Conservation (phyloP, 768 basidiomycete species). For the Scleroderma bovista region DNA sequence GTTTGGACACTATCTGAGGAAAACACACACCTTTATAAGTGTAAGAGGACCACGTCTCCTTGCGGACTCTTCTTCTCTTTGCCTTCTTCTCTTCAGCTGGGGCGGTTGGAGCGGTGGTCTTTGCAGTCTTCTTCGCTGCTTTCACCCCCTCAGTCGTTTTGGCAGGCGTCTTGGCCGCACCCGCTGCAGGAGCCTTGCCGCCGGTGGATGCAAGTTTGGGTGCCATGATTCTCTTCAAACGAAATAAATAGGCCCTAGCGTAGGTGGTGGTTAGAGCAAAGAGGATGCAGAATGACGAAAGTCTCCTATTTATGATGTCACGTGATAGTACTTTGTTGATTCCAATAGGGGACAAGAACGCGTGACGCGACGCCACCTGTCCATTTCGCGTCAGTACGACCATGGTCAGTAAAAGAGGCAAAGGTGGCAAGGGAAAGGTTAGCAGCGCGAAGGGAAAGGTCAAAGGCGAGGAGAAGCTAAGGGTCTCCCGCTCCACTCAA, state of each 20-base stretch:
- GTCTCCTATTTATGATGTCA: conserved; percentile 32
- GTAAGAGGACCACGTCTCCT: conserved; percentile 93
- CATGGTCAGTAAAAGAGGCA: conserved; percentile 27
- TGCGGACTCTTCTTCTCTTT: conserved; percentile 79
- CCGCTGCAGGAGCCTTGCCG: conserved; percentile 62
- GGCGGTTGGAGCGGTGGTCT: conserved; percentile 42
- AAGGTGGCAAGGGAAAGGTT: conserved; percentile 16
- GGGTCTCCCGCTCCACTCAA: conserved; percentile 66
- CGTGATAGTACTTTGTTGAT: conserved; percentile 21
- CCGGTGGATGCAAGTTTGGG: conserved; percentile 70
- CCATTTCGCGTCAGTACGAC: conserved; percentile 13
- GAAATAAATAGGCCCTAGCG: neutral
- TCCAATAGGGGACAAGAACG: conserved; percentile 14
- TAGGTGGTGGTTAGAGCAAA: conserved; percentile 14
- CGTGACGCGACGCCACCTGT: conserved; percentile 39
- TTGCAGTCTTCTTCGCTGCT: conserved; percentile 75
- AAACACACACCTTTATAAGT: conserved; percentile 68
- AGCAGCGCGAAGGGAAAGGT: conserved; percentile 49
- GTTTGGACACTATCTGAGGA: neutral
- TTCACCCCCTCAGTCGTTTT: conserved; percentile 51
- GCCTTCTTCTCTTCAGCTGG: conserved; percentile 73
- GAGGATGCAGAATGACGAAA: neutral
- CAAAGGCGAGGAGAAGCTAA: conserved; percentile 43
- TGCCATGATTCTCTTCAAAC: conserved; percentile 33
- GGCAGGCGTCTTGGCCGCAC: conserved; percentile 59